Evolutionary conservation across 1,139 yeast genomes (phyloP), one percentile per base, ranked within the genome.

Genomic region (Pichia sp.): DNA sequence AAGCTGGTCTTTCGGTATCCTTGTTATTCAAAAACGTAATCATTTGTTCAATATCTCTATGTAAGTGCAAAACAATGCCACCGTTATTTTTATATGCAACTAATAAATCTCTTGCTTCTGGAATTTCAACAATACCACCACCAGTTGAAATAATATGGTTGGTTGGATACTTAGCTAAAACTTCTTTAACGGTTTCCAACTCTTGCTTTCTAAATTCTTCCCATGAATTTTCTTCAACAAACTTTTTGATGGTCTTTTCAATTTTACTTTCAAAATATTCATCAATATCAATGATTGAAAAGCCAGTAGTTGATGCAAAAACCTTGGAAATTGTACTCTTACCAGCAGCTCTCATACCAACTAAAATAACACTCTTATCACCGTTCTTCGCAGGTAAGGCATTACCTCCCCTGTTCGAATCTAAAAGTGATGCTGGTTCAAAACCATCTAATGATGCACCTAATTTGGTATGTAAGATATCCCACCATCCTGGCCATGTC

Each of bases 401-500:
- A 36, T 10, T 54, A 25, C 49, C 46, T 13, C 54, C 51, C 13
- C 33, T 33, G 16, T 53, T 54, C 5, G 59, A 39, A 5, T 58
- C 48, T 18, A 58, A 50, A 42, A 61, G 53, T 3, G 56, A 51
- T 11, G 57, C 56, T 10, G 67, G 69, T 62, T 87, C 95, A 62
- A 73, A 75, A 28, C 99, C 99, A 61, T 81, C 84, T 46, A 93
- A 69, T 18, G 69, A 67, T 39, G 80, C 84, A 33, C 82, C 79
- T 64, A 93, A 81, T 55, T 76, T 72, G 53, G 86, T 79, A 64
- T 83, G 89, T 58, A 93, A 75, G 48, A 85, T 78, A 70, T 93
- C 99, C 99, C 99, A 93, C 99, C 99, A 93, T 45, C 98, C 98
- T 22, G 99, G 99, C 99, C 99, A 93, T 0, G 99, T 93, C 73